phyloP scores from a whole-genome alignment of 305 asterid genomes.

The Stenogyne calaminthoides region DNA sequence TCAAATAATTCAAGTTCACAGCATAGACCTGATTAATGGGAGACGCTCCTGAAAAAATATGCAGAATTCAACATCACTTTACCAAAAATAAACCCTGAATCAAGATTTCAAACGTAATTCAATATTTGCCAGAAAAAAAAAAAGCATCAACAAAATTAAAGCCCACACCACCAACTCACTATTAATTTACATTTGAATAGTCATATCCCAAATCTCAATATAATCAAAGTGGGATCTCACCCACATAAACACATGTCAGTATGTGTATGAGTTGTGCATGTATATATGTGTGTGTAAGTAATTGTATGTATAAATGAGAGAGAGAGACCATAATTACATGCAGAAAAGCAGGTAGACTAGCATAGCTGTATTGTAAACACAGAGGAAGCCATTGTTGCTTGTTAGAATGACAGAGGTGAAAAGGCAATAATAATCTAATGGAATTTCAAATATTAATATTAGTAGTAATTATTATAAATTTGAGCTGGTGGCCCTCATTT shows the following conservation, averaged over 20 bases:
- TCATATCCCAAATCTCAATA: conserved; percentile 31
- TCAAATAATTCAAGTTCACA: no score
- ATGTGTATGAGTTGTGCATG: neutral
- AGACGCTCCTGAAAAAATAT: no score
- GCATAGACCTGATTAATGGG: no score
- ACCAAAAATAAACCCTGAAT: neutral
- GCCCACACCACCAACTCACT: conserved; percentile 20
- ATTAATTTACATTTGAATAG: conserved; percentile 15
- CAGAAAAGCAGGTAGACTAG: conserved; percentile 20
- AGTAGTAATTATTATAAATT: neutral
- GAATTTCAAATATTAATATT: neutral
- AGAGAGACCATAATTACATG: conserved; percentile 13
- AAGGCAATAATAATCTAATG: conserved; percentile 22
- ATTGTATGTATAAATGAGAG: neutral
- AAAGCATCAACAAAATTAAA: conserved; percentile 20
- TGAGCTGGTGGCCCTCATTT: conserved; percentile 35
- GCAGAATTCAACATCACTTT: neutral
- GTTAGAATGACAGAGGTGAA: neutral
- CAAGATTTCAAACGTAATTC: neutral
- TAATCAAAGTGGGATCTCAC: conserved; percentile 27
- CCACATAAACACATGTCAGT: neutral
- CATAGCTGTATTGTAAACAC: conserved; percentile 26
- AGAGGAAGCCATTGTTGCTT: neutral
- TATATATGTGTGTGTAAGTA: neutral
- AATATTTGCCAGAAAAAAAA: neutral